These are phyloP conservation scores for Venturia oleaginea DNA, from an alignment of 2,329 filamentous ascomycete genomes.

Conservation along the genomic window DNA sequence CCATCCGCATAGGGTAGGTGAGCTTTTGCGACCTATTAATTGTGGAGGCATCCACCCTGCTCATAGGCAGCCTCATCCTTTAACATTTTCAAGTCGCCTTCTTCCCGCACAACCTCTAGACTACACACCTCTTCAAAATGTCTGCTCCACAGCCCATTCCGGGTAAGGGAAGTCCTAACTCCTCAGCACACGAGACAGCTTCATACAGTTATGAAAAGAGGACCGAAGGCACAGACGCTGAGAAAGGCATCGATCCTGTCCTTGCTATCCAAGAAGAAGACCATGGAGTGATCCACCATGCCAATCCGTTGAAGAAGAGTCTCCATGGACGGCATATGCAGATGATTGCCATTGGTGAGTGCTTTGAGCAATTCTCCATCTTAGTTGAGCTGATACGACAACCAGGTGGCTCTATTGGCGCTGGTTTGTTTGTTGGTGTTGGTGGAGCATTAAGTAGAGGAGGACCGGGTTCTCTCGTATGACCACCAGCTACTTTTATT, in stretches of 20 bases:
- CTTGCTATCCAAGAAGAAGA: neutral
- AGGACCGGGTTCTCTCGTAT: constrained; percentile 19
- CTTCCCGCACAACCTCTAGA: neutral
- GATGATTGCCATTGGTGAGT: constrained; percentile 47
- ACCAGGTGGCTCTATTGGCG: constrained; percentile 57
- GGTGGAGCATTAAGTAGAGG: constrained; percentile 31
- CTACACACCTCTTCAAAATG: neutral
- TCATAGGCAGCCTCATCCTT: neutral
- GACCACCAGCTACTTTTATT: neutral
- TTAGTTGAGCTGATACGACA: neutral
- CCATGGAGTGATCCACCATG: constrained; percentile 5
- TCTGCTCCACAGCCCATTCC: neutral
- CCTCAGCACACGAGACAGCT: neutral
- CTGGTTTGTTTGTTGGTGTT: constrained; percentile 76
- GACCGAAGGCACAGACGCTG: neutral
- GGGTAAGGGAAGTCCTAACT: neutral
- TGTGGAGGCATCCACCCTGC: neutral
- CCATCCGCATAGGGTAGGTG: neutral
- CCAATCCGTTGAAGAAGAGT: constrained; percentile 19
- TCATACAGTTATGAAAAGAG: constrained; percentile 1
- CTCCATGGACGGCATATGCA: constrained; percentile 52
- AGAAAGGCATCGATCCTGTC: constrained; percentile 1
- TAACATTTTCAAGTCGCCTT: neutral
- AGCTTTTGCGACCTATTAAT: neutral
- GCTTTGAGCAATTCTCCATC: constrained; percentile 41